Base-by-base conservation (phyloP, 345 rosid genomes). In the Eucalyptus pauciflora region DNA sequence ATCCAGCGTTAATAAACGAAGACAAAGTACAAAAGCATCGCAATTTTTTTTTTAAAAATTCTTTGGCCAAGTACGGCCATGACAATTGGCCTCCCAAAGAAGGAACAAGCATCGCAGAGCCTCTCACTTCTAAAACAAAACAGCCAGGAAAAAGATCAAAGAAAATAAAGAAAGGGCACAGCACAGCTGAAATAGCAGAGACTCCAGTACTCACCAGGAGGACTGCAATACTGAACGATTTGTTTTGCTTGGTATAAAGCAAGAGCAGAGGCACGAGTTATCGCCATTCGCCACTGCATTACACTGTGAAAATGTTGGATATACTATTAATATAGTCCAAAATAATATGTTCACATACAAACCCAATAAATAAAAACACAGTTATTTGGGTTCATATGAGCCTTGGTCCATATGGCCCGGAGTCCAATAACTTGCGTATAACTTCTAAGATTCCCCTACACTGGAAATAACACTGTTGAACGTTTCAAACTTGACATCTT, bases 381-480 rank as follows among this genome's bases (percentile, higher is more conserved):
- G 1, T 43, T 43, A 43, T 43, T 43, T 43, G 1, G 8, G 8
- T 43, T 43, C 2, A 43, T 7, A 43, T 43, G 8, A 2, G 45
- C 8, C 45, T 43, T 6, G 2, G 45, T 43, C 7, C 45, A 43
- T 43, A 43, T 43, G 45, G 45, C 7, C 45, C 7, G 8, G 8
- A 43, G 45, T 2, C 8, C 45, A 43, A 43, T 43, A 43, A 43
- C 8, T 43, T 43, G 8, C 45, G 7, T 43, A 43, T 43, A 43
- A 43, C 7, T 2, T 43, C 45, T 43, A 43, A 7, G 8, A 0
- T 43, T 43, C 2, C 45, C 2, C 2, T 43, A 43, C 8, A 8
- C 45, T 43, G 8, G 45, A 43, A 2, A 43, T 6, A 43, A 43
- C 2, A 7, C 45, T 43, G 45, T 43, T 43, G 2, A 43, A 8